Evolutionary conservation across 495 filamentous ascomycete genomes (phyloP), one percentile per base, ranked within the genome.

Genomic region (Aspergillus sclerotiicarbonarius): DNA sequence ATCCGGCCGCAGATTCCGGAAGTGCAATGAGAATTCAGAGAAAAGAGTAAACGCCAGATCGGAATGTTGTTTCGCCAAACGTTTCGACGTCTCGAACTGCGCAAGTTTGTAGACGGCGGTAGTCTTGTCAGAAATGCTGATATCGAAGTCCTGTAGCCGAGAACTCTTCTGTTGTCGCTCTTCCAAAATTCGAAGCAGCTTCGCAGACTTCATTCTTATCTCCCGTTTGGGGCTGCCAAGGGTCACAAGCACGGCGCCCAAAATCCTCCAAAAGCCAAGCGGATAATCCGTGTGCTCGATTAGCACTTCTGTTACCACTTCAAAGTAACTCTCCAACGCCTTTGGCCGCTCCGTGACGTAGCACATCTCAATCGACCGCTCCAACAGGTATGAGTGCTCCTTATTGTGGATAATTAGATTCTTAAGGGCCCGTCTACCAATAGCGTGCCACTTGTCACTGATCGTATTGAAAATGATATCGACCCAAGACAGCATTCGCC

Each of bases 61-160:
- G 0, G 88, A 81, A 68, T 98, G 90, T 58, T 92, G 87, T 63
- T 88, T 89, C 4, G 94, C 87, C n/a, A 98, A 79, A 46, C 90
- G 76, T 61, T 92, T 91, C 0, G 95, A 98, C 8, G 92, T 92
- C 64, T 98, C 94, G 60, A 97, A 98, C 62, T 98, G 95, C 4
- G 94, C 94, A 16, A 92, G 81, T 71, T 97, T 98, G 71, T 97
- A 98, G 2, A 98, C 93, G 1, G 94, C 94, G 56, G 93, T 96
- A 0, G 94, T 98, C 74, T 96, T 96, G 73, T 98, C 95, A 1
- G 94, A 92, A 45, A 98, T 92, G 68, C 93, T 96, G 63, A 98
- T 96, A 64, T 98, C 95, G 50, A 96, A 95, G 69, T 98, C 95
- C 66, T 96, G 92, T 32, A 98, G 84, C 63, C 92, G 90, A 6